Conservation (phyloP, 2,329 filamentous ascomycete species). For the Ophiocordyceps camponoti-rufipedis region DNA sequence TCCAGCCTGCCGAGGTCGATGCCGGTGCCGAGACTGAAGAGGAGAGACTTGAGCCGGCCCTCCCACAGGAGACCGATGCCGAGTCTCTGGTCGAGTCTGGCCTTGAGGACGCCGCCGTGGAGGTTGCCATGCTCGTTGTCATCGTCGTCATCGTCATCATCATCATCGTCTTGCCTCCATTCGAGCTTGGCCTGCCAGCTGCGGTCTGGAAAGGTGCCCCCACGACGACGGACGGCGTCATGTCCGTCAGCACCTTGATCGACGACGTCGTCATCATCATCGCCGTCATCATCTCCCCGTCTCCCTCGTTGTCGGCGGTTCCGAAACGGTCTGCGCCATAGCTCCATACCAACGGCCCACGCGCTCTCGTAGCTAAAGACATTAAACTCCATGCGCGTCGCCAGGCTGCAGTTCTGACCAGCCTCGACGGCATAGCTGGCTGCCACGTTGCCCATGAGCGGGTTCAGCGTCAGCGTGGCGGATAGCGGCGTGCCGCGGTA, state of each 20-base stretch:
- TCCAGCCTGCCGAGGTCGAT: conserved; percentile 63
- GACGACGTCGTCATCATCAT: not conserved
- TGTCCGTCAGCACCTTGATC: not conserved
- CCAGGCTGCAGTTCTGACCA: conserved; percentile 64
- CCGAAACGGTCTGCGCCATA: conserved; percentile 54
- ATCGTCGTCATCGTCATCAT: conserved; percentile 32
- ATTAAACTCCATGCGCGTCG: conserved; percentile 89
- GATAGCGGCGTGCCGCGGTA: conserved; percentile 80
- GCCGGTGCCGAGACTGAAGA: conserved; percentile 78
- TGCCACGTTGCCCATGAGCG: conserved; percentile 82
- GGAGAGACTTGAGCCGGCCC: conserved; percentile 73
- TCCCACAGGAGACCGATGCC: conserved; percentile 83
- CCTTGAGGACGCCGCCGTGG: conserved; percentile 76
- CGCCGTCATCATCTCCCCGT: not conserved
- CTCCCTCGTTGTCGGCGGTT: conserved; percentile 10
- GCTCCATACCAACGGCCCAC: conserved; percentile 76
- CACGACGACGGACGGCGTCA: not conserved
- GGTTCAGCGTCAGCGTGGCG: conserved; percentile 82
- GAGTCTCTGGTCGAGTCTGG: conserved; percentile 74
- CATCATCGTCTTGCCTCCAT: conserved; percentile 9
- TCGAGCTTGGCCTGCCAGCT: conserved; percentile 37
- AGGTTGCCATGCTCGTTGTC: conserved; percentile 32
- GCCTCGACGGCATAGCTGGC: conserved; percentile 86
- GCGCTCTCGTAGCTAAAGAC: conserved; percentile 96
- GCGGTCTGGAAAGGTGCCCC: conserved; percentile 6